Percentiles rank a stretch among this genome's conserved stretches.
Conservation (phyloP, 2,329 filamentous ascomycete genomes). For the Fusarium mundagurra region DNA sequence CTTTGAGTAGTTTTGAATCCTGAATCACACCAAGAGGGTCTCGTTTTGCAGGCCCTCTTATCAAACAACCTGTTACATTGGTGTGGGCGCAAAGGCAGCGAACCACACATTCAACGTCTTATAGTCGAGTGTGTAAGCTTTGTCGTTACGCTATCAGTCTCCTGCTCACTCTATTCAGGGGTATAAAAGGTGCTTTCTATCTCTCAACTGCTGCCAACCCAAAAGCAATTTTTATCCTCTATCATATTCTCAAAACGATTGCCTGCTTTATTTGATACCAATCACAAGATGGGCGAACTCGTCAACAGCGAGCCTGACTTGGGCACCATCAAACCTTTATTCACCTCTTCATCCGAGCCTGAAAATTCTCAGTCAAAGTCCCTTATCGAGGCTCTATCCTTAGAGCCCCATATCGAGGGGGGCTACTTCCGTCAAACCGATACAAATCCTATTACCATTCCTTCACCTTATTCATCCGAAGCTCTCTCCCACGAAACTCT, state of each 20-base stretch:
- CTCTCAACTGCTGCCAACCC: not conserved
- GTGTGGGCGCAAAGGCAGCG: not conserved
- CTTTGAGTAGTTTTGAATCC: conserved; percentile 6
- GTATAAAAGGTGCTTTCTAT: conserved; percentile 12
- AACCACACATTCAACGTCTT: not conserved
- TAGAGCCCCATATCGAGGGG: conserved; percentile 69
- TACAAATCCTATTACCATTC: conserved; percentile 59
- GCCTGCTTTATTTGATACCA: not conserved
- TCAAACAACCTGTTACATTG: not conserved
- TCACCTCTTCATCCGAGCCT: conserved; percentile 26
- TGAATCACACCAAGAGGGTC: conserved; percentile 1
- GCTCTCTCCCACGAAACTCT: conserved; percentile 51
- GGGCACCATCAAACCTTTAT: conserved; percentile 24
- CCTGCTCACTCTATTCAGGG: conserved; percentile 1
- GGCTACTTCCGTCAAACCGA: conserved; percentile 73
- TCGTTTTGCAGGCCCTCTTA: not conserved
- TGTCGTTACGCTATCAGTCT: not conserved
- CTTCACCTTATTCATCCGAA: conserved; percentile 55
- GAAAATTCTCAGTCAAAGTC: conserved; percentile 26
- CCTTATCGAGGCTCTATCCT: conserved; percentile 53
- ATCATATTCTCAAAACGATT: not conserved
- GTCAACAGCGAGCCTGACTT: conserved; percentile 12
- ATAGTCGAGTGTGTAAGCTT: not conserved
- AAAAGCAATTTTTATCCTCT: not conserved
- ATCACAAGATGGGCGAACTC: conserved; percentile 22